phyloP scores from a whole-genome alignment of 2,329 filamentous ascomycete genomes.

The Diaporthe sp. region DNA sequence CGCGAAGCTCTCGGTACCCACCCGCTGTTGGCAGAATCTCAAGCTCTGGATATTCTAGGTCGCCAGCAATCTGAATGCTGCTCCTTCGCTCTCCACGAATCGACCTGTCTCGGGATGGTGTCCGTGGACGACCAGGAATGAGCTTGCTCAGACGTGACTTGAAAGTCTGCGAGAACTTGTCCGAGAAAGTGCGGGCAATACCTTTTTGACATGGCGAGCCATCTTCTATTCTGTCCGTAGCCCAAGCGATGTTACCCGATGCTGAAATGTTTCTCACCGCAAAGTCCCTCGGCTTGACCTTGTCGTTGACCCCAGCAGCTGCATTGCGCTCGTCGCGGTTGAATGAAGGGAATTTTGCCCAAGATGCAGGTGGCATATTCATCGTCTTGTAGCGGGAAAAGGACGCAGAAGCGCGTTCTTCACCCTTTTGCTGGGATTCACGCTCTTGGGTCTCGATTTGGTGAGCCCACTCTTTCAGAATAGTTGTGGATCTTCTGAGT shows the following conservation, averaged over 20 bases:
- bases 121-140: constrained; percentile 41
- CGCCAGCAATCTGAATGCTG: constrained; percentile 39
- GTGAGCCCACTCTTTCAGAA: constrained; percentile 31
- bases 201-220: constrained; percentile 11
- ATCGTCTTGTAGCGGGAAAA: background rate
- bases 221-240: constrained; percentile 46
- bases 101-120: constrained; percentile 31
- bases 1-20: constrained; percentile 43
- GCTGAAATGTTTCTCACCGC: constrained; percentile 45
- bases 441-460: constrained; percentile 24
- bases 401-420: background rate
- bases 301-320: constrained; percentile 45
- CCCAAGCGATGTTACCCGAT: constrained; percentile 46
- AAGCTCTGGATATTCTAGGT: constrained; percentile 46
- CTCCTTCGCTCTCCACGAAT: constrained; percentile 37
- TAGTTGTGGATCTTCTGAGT: constrained; percentile 27
- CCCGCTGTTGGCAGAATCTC: constrained; percentile 42
- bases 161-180: constrained; percentile 50
- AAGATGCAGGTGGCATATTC: constrained; percentile 47
- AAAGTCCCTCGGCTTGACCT: constrained; percentile 50
- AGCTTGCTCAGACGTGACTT: constrained; percentile 48
- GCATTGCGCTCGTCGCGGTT: constrained; percentile 49
- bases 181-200: constrained; percentile 47
- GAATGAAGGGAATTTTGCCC: constrained; percentile 53
- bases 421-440: constrained; percentile 17